Conservation (phyloP, 1,284 basidiomycete species). For the Rhodotorula sp. region DNA sequence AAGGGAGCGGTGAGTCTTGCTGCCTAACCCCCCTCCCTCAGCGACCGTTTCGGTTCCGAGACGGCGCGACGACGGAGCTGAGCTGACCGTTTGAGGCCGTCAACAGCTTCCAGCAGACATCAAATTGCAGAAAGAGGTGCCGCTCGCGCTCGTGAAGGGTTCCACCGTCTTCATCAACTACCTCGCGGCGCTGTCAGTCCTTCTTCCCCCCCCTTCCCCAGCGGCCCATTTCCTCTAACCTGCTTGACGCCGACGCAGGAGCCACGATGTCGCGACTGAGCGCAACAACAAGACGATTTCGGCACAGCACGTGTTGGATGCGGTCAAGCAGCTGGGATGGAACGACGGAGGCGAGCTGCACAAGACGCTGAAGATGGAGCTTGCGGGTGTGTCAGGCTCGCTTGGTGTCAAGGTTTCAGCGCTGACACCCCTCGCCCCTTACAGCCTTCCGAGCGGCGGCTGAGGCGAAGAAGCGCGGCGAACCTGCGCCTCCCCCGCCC, state of each 20-base stretch:
- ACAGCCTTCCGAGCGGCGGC: constrained; percentile 12
- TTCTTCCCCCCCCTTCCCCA: neutral
- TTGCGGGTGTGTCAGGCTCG: constrained; percentile 28
- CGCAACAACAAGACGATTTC: constrained; percentile 40
- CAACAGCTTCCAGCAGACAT: constrained; percentile 27
- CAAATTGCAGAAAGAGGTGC: constrained; percentile 42
- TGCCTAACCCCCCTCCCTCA: too few species aligned
- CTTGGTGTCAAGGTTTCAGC: neutral
- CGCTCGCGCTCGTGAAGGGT: constrained; percentile 37
- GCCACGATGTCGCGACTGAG: constrained; percentile 39
- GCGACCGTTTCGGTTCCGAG: neutral
- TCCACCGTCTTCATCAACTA: constrained; percentile 45
- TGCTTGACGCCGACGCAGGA: constrained; percentile 1
- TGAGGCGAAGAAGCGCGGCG: constrained; percentile 47
- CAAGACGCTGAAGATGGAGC: constrained; percentile 30
- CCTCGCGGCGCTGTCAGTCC: constrained; percentile 42
- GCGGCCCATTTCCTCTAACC: neutral
- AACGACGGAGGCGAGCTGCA: constrained; percentile 31
- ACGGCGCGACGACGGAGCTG: neutral
- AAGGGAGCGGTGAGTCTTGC: constrained; percentile 16
- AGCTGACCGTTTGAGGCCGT: rapidly evolving
- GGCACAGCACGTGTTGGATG: constrained; percentile 40
- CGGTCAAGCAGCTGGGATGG: constrained; percentile 40
- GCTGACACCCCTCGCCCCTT: too few species aligned
- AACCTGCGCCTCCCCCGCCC: constrained; percentile 5